Evolutionary conservation across 768 basidiomycete species (phyloP).

Genomic region (Amanita fuliginea): DNA sequence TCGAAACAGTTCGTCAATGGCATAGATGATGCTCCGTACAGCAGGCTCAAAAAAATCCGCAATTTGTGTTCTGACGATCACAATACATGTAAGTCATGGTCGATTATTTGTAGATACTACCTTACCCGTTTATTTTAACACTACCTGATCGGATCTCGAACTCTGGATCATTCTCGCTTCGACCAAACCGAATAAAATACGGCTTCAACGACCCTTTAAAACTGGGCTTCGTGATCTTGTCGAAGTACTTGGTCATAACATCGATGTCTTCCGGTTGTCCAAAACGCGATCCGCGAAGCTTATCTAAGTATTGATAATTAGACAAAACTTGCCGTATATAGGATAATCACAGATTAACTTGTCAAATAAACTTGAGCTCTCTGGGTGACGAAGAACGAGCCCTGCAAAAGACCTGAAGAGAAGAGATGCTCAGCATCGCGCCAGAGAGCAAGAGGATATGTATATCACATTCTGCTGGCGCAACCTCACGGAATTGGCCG

Average conservation of each 20-base stretch:
- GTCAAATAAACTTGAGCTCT: neutral
- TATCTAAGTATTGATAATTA: neutral
- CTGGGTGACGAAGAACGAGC: conserved; percentile 2
- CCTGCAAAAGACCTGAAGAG: conserved; percentile 11
- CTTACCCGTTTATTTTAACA: conserved; percentile 4
- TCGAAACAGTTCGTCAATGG: neutral
- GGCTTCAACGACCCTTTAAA: conserved; percentile 22
- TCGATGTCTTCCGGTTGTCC: neutral
- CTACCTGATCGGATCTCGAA: conserved; percentile 34
- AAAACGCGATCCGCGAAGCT: neutral
- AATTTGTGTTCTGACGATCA: neutral
- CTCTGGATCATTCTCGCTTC: conserved; percentile 24
- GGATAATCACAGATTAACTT: neutral
- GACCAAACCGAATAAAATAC: conserved; percentile 38
- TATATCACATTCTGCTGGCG: no score
- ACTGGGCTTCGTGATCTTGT: conserved; percentile 33
- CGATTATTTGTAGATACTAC: neutral
- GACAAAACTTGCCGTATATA: neutral
- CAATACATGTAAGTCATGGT: neutral
- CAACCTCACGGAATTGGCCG: no score
- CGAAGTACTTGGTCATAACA: conserved; percentile 21
- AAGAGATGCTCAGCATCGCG: no score
- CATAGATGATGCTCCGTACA: neutral
- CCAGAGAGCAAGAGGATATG: no score
- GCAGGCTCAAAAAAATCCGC: conserved; percentile 3